Evolutionary conservation across 139 green algal species (phyloP).

Genomic region (Nannochloris sp.): DNA sequence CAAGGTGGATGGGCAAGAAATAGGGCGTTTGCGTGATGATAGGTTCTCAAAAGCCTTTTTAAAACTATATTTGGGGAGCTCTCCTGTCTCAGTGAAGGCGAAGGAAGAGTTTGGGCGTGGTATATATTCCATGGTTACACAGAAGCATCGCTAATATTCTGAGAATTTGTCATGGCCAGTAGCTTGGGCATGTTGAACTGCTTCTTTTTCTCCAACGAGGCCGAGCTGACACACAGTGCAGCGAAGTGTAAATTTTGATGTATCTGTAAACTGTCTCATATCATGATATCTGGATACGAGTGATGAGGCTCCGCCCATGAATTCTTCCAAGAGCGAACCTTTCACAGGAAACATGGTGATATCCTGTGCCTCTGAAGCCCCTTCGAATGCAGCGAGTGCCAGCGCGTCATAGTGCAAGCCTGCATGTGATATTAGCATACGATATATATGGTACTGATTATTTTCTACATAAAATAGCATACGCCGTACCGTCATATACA

Average conservation of each 20-base stretch:
- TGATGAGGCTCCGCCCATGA: slow-evolving; percentile 35
- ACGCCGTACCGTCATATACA: slow-evolving; percentile 49
- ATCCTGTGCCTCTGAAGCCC: slow-evolving; percentile 45
- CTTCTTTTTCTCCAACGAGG: slow-evolving; percentile 77
- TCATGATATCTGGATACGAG: slow-evolving; percentile 42
- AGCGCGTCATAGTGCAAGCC: slow-evolving; percentile 73
- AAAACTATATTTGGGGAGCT: slow-evolving; percentile 6
- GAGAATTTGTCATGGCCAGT: slow-evolving; percentile 67
- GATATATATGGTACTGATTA: not conserved
- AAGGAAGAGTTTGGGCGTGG: slow-evolving; percentile 4
- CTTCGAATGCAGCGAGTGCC: slow-evolving; percentile 40
- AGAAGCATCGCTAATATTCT: slow-evolving; percentile 23
- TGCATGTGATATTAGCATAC: not conserved
- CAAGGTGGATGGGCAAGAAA: not conserved
- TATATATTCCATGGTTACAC: slow-evolving; percentile 1
- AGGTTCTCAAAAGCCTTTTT: not conserved
- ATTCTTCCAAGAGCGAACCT: not conserved
- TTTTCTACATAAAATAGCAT: slow-evolving; percentile 6
- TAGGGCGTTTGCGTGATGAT: not conserved
- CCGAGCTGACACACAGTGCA: slow-evolving; percentile 74
- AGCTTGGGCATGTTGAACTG: slow-evolving; percentile 69
- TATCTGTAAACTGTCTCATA: slow-evolving; percentile 68
- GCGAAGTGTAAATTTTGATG: slow-evolving; percentile 78
- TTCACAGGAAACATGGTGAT: slow-evolving; percentile 35
- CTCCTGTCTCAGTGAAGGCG: not conserved